Percentiles rank a stretch among this genome's conserved stretches.
phyloP scores from a whole-genome alignment of 2,329 filamentous ascomycete genomes.

The Aureobasidium sp. region DNA sequence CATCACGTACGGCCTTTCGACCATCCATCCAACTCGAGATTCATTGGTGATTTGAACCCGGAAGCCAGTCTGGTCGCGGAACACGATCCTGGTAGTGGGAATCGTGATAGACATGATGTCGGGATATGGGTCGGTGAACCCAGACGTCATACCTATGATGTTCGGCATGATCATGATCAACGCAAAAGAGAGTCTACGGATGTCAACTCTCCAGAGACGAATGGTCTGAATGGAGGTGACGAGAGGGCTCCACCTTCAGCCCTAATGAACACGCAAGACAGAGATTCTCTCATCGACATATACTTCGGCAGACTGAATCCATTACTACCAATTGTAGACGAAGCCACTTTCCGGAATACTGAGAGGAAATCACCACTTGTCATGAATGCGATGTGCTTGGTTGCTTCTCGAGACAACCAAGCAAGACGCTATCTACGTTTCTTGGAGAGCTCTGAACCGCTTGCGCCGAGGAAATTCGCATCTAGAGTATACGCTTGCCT shows the following conservation, averaged over 20 bases:
- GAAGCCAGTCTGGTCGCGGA: constrained; percentile 37
- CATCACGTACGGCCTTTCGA: neutral
- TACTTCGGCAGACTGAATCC: constrained; percentile 40
- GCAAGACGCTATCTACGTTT: constrained; percentile 33
- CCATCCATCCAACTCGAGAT: constrained; percentile 21
- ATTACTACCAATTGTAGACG: constrained; percentile 38
- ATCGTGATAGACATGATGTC: constrained; percentile 22
- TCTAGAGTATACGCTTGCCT: constrained; percentile 36
- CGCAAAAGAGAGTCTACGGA: constrained; percentile 10
- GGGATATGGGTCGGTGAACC: constrained; percentile 25
- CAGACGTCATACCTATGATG: neutral
- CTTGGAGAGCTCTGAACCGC: constrained; percentile 17
- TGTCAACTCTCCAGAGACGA: constrained; percentile 17
- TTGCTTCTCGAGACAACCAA: constrained; percentile 38
- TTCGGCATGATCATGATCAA: constrained; percentile 22
- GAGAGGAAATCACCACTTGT: constrained; percentile 31
- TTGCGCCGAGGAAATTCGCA: constrained; percentile 37
- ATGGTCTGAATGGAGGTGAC: constrained; percentile 19
- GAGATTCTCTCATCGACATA: constrained; percentile 33
- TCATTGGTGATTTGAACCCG: constrained; percentile 39
- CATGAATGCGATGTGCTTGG: constrained; percentile 39
- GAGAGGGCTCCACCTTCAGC: constrained; percentile 19
- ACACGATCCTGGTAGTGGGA: constrained; percentile 14
- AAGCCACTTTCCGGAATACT: constrained; percentile 31
- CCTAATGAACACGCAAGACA: constrained; percentile 26